phyloP scores from a whole-genome alignment of 768 basidiomycete genomes.

The Collybia sordida region DNA sequence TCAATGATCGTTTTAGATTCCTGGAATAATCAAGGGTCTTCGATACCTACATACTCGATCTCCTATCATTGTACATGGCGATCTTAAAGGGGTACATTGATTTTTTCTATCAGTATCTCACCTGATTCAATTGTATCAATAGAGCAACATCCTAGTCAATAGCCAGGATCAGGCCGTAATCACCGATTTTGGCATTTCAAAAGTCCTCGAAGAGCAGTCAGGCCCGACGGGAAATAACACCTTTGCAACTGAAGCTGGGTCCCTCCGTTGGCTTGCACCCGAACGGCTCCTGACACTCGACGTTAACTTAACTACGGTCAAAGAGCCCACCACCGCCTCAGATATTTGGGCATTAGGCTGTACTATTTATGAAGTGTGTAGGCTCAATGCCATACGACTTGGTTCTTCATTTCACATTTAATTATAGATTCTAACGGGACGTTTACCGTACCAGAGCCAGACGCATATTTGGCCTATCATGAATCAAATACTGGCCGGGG shows the following conservation, averaged over 20 bases:
- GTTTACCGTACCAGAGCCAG: neutral
- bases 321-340: constrained; percentile 17
- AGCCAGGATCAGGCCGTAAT: constrained; percentile 36
- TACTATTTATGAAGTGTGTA: constrained; percentile 30
- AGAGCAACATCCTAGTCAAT: constrained; percentile 48
- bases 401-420: neutral
- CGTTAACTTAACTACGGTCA: constrained; percentile 13
- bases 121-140: neutral
- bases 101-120: neutral
- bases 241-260: constrained; percentile 22
- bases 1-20: constrained; percentile 25
- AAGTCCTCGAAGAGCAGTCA: constrained; percentile 26
- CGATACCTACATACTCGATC: constrained; percentile 39
- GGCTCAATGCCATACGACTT: neutral
- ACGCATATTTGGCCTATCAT: neutral
- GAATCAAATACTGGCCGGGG: neutral
- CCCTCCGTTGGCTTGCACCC: constrained; percentile 32
- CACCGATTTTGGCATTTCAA: constrained; percentile 45
- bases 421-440: neutral
- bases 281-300: constrained; percentile 21
- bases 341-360: constrained; percentile 37
- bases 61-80: constrained; percentile 34
- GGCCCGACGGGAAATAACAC: constrained; percentile 24
- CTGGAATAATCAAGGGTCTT: constrained; percentile 41
- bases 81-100: constrained; percentile 24